Evolutionary conservation across 2,329 filamentous ascomycete genomes (phyloP), one percentile per base, ranked within the genome.

Genomic region (Fusarium nematophilum): DNA sequence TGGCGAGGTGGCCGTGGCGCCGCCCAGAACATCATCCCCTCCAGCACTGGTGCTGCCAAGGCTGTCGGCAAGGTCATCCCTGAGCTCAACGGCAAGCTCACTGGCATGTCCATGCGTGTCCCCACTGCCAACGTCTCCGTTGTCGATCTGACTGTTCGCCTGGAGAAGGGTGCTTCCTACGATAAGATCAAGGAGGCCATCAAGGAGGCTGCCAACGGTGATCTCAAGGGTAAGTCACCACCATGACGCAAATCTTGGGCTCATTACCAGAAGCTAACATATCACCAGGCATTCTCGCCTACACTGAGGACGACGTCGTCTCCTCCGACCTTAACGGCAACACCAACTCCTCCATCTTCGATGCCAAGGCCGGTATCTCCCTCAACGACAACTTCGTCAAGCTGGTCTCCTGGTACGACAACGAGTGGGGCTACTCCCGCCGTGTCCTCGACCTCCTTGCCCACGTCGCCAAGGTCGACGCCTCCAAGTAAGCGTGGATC

Each of bases 41-140:
- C 89, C 86, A 96, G 92, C 88, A 99, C 95, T 69, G 95, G 95
- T 89, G 95, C 95, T 80, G 95, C 95, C 79, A 99, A 99, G 92
- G 95, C 95, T 78, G 95, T 99, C 83, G 95, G 95, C 84, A 99
- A 99, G 90, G 95, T 98, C 85, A 98, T 98, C 75, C 95, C 95
- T 72, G 83, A 87, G 72, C 89, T 99, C 71, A 98, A 98, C 84
- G 95, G 95, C 88, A 99, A 99, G 90, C 92, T 98, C 70, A 99
- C 95, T 69, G 95, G 95, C 84, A 98, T 99, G 95, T 87, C 95
- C 75, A 95, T 99, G 91, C 95, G 95, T 90, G 94, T 99, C 57
- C 95, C 95, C 71, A 98, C 95, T 71, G 82, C 92, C 86, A 98
- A 99, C 86, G 95, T 99, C 80, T 99, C 95, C 72, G 95, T 98